Percentiles rank a stretch among this genome's conserved stretches.
Evolutionary conservation across 2,329 filamentous ascomycete species (phyloP).

Genomic region (Metarhizium album): DNA sequence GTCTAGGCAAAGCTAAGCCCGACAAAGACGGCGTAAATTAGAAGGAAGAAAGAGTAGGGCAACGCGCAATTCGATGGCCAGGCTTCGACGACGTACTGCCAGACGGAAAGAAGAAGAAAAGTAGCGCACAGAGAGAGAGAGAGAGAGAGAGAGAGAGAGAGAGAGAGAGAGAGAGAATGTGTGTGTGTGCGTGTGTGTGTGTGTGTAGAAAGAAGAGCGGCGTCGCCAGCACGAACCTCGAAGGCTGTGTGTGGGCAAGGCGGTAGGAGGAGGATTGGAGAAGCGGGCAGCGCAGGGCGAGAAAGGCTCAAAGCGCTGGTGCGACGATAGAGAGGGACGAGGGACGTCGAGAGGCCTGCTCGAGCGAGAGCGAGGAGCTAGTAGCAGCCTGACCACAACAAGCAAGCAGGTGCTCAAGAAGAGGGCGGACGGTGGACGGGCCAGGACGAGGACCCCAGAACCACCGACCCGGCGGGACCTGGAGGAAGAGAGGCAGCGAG

Average conservation of each 20-base stretch:
- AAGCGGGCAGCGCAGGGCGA: slow-evolving; percentile 6
- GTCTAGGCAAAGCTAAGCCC: background rate
- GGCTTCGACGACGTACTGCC: background rate
- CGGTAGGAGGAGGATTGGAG: slow-evolving; percentile 4
- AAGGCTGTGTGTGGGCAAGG: slow-evolving; percentile 3
- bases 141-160: too few species aligned
- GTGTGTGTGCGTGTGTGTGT: too few species aligned
- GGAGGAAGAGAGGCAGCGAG: background rate
- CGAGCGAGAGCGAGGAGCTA: background rate
- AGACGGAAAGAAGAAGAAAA: background rate
- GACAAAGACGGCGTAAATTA: background rate
- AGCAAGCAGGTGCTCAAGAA: background rate
- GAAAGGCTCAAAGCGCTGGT: slow-evolving; percentile 6
- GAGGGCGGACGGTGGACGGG: slow-evolving; percentile 2
- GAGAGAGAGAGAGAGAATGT: too few species aligned
- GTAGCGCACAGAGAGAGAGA: background rate
- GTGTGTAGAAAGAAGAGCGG: background rate
- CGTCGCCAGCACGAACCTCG: slow-evolving; percentile 1
- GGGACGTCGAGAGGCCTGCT: background rate
- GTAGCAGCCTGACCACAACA: slow-evolving; percentile 3
- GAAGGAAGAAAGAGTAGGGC: background rate
- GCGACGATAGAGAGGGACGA: background rate
- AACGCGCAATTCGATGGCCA: background rate
- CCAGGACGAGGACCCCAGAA: slow-evolving; percentile 6
- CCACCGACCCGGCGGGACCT: background rate